Conservation (phyloP, 1,284 basidiomycete genomes). For the Boletellus sp. region DNA sequence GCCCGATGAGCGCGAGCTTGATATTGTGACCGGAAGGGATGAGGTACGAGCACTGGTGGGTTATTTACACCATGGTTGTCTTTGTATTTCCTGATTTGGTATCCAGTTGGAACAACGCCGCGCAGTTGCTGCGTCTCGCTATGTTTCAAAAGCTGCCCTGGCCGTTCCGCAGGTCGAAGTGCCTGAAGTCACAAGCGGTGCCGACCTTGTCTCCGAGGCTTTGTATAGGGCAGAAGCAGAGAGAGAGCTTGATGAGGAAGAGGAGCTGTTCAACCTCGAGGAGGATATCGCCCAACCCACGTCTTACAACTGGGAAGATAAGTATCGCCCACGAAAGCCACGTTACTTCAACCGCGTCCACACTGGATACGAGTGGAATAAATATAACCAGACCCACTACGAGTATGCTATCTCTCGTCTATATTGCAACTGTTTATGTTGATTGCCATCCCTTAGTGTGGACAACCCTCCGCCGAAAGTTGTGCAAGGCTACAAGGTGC, state of each 20-base stretch:
- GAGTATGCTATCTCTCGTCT: slow-evolving; percentile 63
- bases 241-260: slow-evolving; percentile 91
- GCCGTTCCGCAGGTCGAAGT: slow-evolving; percentile 44
- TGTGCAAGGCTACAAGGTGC: slow-evolving; percentile 95
- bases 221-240: slow-evolving; percentile 86
- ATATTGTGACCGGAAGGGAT: slow-evolving; percentile 69
- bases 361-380: slow-evolving; percentile 99
- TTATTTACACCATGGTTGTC: slow-evolving; percentile 16
- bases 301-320: slow-evolving; percentile 97
- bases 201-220: slow-evolving; percentile 81
- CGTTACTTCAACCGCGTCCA: slow-evolving; percentile 99
- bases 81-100: slow-evolving; percentile 7
- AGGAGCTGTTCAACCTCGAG: slow-evolving; percentile 90
- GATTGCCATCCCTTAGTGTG: slow-evolving; percentile 49
- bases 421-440: slow-evolving; percentile 1
- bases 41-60: slow-evolving; percentile 66
- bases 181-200: slow-evolving; percentile 54
- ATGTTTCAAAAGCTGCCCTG: slow-evolving; percentile 72
- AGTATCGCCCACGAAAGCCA: slow-evolving; percentile 97
- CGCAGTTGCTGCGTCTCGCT: slow-evolving; percentile 75
- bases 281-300: slow-evolving; percentile 79
- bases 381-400: slow-evolving; percentile 98
- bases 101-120: slow-evolving; percentile 73
- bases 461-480: slow-evolving; percentile 98
- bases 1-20: slow-evolving; percentile 75